Percentiles rank a stretch among this genome's conserved stretches.
These are phyloP conservation scores for Huntiella bhutanensis DNA, from an alignment of 2,329 filamentous ascomycete genomes.

Conservation along the genomic window DNA sequence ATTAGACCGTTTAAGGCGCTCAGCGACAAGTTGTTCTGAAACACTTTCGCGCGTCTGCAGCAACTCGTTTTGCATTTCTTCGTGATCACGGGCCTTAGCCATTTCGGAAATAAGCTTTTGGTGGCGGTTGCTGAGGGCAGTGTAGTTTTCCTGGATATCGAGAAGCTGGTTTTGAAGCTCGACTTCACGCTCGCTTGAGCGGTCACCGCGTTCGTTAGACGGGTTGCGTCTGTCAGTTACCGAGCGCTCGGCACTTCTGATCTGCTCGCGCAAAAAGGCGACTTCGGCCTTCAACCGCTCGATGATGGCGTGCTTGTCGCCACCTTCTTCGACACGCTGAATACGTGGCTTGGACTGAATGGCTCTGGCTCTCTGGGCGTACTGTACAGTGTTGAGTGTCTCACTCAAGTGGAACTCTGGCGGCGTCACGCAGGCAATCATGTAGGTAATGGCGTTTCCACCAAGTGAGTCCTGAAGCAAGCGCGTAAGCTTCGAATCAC, in stretches of 20 bases:
- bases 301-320: constrained; percentile 84
- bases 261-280: constrained; percentile 81
- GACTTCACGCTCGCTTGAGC: constrained; percentile 65
- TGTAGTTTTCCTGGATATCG: constrained; percentile 89
- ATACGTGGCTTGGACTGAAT: constrained; percentile 97
- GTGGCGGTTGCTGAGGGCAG: constrained; percentile 73
- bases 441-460: constrained; percentile 95
- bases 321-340: constrained; percentile 67
- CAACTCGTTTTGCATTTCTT: constrained; percentile 35
- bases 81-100: constrained; percentile 61
- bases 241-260: constrained; percentile 59
- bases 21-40: constrained; percentile 44
- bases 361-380: constrained; percentile 83
- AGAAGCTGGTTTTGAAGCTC: constrained; percentile 88
- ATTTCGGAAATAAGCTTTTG: constrained; percentile 91
- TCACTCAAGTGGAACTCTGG: constrained; percentile 95
- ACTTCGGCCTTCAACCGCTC: constrained; percentile 88
- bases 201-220: constrained; percentile 51
- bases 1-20: constrained; percentile 82
- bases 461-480: constrained; percentile 91
- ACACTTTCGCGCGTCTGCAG: constrained; percentile 30
- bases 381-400: constrained; percentile 92
- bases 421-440: constrained; percentile 96
- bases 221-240: constrained; percentile 35
- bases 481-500: constrained; percentile 90